Percentiles rank a stretch among this genome's conserved stretches.
Evolutionary conservation across 148 eudicot species (phyloP).

Genomic region (Vaccinium darrowii): DNA sequence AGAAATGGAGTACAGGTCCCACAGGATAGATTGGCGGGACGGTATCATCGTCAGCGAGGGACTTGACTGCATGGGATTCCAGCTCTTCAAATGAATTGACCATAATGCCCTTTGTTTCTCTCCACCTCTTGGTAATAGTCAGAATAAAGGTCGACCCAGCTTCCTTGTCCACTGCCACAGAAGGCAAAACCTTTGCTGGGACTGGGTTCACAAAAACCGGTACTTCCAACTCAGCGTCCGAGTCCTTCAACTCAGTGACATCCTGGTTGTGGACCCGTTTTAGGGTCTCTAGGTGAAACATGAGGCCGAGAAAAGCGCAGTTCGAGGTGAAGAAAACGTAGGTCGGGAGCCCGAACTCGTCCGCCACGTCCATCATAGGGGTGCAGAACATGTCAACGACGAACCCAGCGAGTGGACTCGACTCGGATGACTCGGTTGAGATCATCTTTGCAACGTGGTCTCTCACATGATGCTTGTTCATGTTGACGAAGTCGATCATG

Average conservation of each 20-base stretch:
- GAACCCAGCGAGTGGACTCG: too few relatives aligned
- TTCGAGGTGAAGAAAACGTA: too few relatives aligned
- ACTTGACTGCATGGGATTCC: constrained; percentile 21
- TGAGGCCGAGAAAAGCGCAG: constrained; percentile 14
- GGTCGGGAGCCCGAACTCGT: too few relatives aligned
- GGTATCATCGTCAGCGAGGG: not conserved
- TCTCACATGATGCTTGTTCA: too few relatives aligned
- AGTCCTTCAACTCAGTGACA: constrained; percentile 4
- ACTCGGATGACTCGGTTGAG: too few relatives aligned
- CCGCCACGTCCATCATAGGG: too few relatives aligned
- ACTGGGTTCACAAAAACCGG: constrained; percentile 33
- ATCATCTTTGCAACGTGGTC: too few relatives aligned
- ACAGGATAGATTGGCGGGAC: constrained; percentile 24
- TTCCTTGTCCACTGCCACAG: constrained; percentile 6
- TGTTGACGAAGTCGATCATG: not conserved
- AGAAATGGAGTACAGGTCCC: not conserved
- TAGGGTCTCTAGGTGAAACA: constrained; percentile 22
- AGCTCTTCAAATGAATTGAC: constrained; percentile 35
- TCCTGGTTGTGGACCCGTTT: constrained; percentile 9
- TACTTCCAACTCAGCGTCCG: not conserved
- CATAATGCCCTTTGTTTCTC: constrained; percentile 32
- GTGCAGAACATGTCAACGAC: too few relatives aligned
- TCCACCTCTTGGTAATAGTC: not conserved
- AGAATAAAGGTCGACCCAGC: not conserved
- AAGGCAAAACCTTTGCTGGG: constrained; percentile 29